Conservation (phyloP, 140 eudicot species). For the Erigeron philadelphicus region DNA sequence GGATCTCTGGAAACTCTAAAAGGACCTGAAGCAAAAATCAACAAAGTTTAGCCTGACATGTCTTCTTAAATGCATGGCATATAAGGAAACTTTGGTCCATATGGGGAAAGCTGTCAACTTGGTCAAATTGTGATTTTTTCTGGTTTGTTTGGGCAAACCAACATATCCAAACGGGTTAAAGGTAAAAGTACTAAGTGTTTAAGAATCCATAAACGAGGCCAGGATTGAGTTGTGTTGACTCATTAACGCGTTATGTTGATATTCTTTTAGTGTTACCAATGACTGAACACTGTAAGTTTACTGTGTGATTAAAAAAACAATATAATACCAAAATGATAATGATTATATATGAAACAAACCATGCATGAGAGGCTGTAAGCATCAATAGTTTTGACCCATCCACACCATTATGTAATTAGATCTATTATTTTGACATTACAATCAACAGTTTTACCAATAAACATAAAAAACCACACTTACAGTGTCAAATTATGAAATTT, state of each 20-base stretch:
- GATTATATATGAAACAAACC: not conserved
- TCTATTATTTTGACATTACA: conserved; percentile 2
- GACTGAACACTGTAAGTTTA: too few species aligned
- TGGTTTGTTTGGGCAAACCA: not conserved
- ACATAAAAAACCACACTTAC: not conserved
- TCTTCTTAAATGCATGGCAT: not conserved
- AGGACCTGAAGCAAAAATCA: conserved; percentile 47
- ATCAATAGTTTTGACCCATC: not conserved
- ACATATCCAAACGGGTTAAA: not conserved
- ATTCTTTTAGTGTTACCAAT: too few species aligned
- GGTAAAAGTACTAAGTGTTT: not conserved
- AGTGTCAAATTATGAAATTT: not conserved
- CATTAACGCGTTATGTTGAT: not conserved
- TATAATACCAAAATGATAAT: not conserved
- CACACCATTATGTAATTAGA: not conserved
- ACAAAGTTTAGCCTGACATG: not conserved
- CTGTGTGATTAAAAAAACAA: not conserved
- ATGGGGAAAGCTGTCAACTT: too few species aligned
- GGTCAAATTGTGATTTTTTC: too few species aligned
- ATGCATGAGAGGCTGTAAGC: not conserved
- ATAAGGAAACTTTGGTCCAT: too few species aligned
- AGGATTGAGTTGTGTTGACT: not conserved
- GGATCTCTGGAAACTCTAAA: conserved; percentile 67
- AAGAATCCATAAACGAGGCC: not conserved
- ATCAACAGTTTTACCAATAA: not conserved